phyloP scores from a whole-genome alignment of 202 grass and related monocot species.

The Zoysia matrella region DNA sequence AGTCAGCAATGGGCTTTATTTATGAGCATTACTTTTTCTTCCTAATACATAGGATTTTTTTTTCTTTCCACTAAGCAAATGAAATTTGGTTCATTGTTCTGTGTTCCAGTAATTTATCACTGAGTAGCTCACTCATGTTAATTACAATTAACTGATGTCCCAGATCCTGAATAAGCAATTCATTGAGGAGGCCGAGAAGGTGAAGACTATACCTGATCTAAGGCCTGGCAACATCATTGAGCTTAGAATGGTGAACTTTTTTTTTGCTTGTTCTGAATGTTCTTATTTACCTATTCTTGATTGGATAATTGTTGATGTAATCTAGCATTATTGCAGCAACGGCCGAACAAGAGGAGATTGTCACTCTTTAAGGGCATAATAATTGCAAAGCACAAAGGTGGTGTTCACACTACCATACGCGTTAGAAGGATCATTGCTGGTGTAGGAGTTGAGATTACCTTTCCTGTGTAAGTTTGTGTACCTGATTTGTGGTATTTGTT shows the following conservation, averaged over 20 bases:
- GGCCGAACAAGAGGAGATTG: conserved; percentile 88
- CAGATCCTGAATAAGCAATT: conserved; percentile 94
- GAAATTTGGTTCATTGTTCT: conserved; percentile 20
- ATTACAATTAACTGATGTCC: conserved; percentile 21
- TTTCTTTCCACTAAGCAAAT: neutral
- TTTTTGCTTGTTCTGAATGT: conserved; percentile 1
- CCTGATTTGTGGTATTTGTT: conserved; percentile 12
- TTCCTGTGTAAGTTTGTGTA: conserved; percentile 88
- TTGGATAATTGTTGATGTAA: conserved; percentile 33
- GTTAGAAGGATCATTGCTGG: conserved; percentile 96
- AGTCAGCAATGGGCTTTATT: neutral
- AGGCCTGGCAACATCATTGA: conserved; percentile 90
- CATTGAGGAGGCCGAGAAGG: conserved; percentile 85
- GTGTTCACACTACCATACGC: conserved; percentile 94
- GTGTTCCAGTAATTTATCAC: neutral
- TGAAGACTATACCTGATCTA: conserved; percentile 81
- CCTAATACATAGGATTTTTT: neutral
- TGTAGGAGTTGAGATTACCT: conserved; percentile 92
- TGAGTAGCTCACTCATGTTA: neutral
- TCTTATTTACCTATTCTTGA: conserved; percentile 12
- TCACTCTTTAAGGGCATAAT: conserved; percentile 96
- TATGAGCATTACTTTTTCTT: neutral
- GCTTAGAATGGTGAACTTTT: conserved; percentile 75
- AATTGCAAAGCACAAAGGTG: conserved; percentile 87
- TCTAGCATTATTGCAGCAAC: conserved; percentile 61